Evolutionary conservation across 2,329 filamentous ascomycete genomes (phyloP), one percentile per base, ranked within the genome.

Genomic region (Penicillium glabrum): DNA sequence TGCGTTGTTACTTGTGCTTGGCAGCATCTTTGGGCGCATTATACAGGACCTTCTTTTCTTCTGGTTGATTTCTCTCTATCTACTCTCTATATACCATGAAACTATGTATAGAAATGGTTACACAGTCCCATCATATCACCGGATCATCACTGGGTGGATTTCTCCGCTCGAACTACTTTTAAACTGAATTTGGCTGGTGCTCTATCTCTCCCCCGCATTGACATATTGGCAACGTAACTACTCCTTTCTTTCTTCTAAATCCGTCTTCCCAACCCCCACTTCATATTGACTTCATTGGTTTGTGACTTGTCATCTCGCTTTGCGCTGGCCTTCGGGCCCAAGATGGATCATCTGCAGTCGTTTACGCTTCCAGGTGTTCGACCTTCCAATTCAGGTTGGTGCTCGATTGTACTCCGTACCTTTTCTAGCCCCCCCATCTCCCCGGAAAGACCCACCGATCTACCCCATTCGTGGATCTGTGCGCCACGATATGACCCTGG

Each of bases 351-450:
- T 56, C 61, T 60, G 54, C 63, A 66, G 57, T 54, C 61, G 16
- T 60, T 58, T 37, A 52, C 54, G 45, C 61, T 59, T 23, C 53
- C 51, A 26, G 53, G 51, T 51, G 53, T 58, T 63, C 57, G 54
- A 51, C 50, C 57, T 65, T 59, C 63, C 54, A 54, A 54, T 64
- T 62, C 63, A 68, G 67, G 67, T 69, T 65, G 45, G 67, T 69
- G 52, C 57, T 64, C 37, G 29, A 46, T 27, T 24, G 26, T 45
- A 19, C 19, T 19, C 19, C 19, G 19, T 19, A 43, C 41, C 27
- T n/a, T 44, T 29, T 14, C 41, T 26, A 8, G 39, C 19, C 39
- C 39, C 37, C 27, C 39, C 29, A 6, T 31, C 2, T 24, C 47
- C 39, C 39, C 43, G 33, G 50, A 14, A 14, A 45, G 50, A 53